Evolutionary conservation across 176 grass and related monocot species (phyloP), one percentile per base, ranked within the genome.

Genomic region (Hyparrhenia diplandra): DNA sequence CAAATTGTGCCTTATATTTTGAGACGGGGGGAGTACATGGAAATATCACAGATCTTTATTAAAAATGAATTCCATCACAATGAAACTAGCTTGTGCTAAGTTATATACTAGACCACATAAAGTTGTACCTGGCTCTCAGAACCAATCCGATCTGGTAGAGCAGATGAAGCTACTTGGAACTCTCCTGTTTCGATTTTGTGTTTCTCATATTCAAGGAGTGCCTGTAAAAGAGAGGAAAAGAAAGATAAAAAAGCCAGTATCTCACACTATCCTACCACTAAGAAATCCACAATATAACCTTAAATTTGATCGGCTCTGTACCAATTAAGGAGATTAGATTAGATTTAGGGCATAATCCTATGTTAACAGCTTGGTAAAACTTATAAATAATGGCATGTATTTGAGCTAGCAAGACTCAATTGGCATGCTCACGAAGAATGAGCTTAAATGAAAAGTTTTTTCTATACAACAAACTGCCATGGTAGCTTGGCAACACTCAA

Each of bases 131-230:
- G 88, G 67, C 24, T 90, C 68, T 90, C 88, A 63, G 84, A 86
- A 86, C 61, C 68, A 86, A 90, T 52, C 60, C 88, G 49, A 14
- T 91, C 83, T 64, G 93, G 46, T 77, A 87, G 63, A 76, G 92
- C 83, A 65, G 92, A 84, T 83, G 88, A 74, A 58, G 88, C 82
- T 31, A 93, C 87, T 80, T 99, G 89, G 57, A 99, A 86, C 69
- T 93, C 75, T 59, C 97, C 92, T 55, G 87, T 92, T 87, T 86
- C 91, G 49, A 96, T 91, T 91, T 99, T 99, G 75, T 96, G 74
- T 67, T 96, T 99, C 87, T 99, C 97, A n/a, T 99, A 99, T 85
- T 99, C 97, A 90, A 99, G 91, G 16, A 99, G 89, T 80, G 97
- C 96, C 96, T 98, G 72, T 40, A 85, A 13, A n/a, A 67, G 42